phyloP scores from a whole-genome alignment of 768 basidiomycete species.

The Rhizopogon vinicolor region DNA sequence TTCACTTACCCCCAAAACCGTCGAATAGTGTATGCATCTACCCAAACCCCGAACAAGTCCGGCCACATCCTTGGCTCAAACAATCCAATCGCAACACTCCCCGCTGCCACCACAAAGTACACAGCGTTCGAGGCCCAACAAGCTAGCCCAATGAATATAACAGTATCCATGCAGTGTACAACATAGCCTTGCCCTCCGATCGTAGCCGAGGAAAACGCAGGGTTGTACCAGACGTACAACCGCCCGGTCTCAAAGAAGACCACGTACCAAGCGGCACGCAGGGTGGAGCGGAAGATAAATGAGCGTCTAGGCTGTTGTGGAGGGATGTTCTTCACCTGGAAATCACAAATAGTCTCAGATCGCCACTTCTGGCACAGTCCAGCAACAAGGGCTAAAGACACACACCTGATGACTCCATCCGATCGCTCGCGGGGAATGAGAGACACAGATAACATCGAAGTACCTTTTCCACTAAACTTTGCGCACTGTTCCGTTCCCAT shows the following conservation, averaged over 20 bases:
- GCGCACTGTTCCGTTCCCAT: background rate
- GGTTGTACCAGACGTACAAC: conserved; percentile 2
- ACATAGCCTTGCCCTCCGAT: background rate
- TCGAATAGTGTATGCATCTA: conserved; percentile 34
- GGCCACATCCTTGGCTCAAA: conserved; percentile 29
- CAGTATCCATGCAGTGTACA: background rate
- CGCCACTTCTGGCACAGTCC: background rate
- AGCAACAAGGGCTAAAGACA: background rate
- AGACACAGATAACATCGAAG: background rate
- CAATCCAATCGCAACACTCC: background rate
- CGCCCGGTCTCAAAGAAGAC: background rate
- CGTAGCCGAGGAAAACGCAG: background rate
- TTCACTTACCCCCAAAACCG: conserved; percentile 36
- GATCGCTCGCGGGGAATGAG: conserved; percentile 1
- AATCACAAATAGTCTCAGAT: background rate
- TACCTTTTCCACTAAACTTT: background rate
- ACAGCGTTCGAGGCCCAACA: background rate
- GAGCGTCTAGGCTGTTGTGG: background rate
- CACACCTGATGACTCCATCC: conserved; percentile 5
- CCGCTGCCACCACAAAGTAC: background rate
- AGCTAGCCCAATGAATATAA: background rate
- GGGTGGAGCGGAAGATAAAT: background rate
- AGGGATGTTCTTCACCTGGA: conserved; percentile 1
- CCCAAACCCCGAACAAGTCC: conserved; percentile 26
- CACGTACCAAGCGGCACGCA: background rate